These are phyloP conservation scores for Pseudogymnoascus sp. DNA, from an alignment of 2,329 filamentous ascomycete species.

Conservation along the genomic window DNA sequence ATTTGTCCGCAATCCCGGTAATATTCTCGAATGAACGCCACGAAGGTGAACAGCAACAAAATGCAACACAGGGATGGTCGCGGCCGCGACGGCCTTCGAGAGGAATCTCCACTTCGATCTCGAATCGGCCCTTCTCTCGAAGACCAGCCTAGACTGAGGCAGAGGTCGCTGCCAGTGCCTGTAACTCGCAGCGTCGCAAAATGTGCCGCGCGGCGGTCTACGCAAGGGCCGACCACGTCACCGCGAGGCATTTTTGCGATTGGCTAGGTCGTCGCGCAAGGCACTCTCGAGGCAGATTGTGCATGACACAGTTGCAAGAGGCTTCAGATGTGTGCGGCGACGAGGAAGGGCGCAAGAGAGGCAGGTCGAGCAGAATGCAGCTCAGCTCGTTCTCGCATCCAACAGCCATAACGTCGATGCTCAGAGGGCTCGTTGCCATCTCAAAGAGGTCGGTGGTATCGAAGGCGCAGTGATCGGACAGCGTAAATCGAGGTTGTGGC, in stretches of 20 bases:
- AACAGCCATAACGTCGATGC: neutral
- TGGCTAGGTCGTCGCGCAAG: slow-evolving; percentile 10
- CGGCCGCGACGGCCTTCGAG: too few species aligned
- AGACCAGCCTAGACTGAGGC: slow-evolving; percentile 1
- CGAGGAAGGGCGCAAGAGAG: neutral
- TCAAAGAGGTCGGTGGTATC: neutral
- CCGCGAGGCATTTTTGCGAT: slow-evolving; percentile 11
- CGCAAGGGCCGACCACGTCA: slow-evolving; percentile 9
- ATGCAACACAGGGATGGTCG: too few species aligned
- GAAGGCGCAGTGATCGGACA: neutral
- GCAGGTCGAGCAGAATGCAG: neutral
- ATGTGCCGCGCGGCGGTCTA: neutral
- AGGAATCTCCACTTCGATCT: too few species aligned
- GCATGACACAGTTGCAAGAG: slow-evolving; percentile 4
- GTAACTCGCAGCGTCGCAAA: slow-evolving; percentile 5
- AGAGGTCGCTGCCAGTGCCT: neutral
- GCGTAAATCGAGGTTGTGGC: neutral
- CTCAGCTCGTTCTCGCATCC: slow-evolving; percentile 1
- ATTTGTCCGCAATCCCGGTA: neutral
- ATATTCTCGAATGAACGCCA: slow-evolving; percentile 8
- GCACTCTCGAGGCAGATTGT: slow-evolving; percentile 9
- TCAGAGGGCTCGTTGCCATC: neutral
- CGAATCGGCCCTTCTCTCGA: slow-evolving; percentile 3
- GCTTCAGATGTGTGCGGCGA: neutral
- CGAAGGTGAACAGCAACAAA: neutral